Base-by-base conservation (phyloP, 495 filamentous ascomycete genomes). In the Hapsidospora chrysogenum region DNA sequence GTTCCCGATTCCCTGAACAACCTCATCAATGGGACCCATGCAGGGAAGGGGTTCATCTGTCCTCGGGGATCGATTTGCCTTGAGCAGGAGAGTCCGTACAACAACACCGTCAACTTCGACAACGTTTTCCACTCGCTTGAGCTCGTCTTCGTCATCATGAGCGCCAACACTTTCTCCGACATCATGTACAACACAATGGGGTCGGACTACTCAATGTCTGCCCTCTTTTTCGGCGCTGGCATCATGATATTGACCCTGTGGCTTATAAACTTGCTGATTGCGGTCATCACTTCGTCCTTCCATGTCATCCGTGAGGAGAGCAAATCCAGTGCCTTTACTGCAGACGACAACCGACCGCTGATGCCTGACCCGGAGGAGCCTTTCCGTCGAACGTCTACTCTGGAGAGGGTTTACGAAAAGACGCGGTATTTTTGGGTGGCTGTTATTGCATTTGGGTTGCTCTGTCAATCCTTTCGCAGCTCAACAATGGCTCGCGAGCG, bases 81-180 rank as follows among this genome's bases (percentile, higher is more conserved):
- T 17, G 72, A 85, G 53, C 74, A 76, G 31, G 42, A 53, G 7
- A 92, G 82, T 43, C 92, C 87, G 0, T 92, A 73, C 58, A 82
- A 79, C 36, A 75, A 73, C 30, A 96, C 89, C 2, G 66, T 94
- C 46, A 87, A 79, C 54, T 99, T 95, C 50, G 87, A 99, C 51
- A 89, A 96, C 47, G 92, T 96, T 21, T 48, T 85, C 6, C 74
- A 93, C 35, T 92, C 85, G 2, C 56, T 95, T 19, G 84, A 96
- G 57, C 56, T 95, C 30, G 87, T 99, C n/a, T 99, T 99, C 53
- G 85, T 99, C 25, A 74, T 96, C 43, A 95, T 99, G 84, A 92
- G 80, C 44, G 83, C 84, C 11, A 99, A 99, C 55, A 96, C 89
- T 0, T 96, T 86, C 51, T 78, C 85, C 1, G 85, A 95, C 48